Base-by-base conservation (phyloP, 495 filamentous ascomycete species). In the Aspergillus bridgeri region DNA sequence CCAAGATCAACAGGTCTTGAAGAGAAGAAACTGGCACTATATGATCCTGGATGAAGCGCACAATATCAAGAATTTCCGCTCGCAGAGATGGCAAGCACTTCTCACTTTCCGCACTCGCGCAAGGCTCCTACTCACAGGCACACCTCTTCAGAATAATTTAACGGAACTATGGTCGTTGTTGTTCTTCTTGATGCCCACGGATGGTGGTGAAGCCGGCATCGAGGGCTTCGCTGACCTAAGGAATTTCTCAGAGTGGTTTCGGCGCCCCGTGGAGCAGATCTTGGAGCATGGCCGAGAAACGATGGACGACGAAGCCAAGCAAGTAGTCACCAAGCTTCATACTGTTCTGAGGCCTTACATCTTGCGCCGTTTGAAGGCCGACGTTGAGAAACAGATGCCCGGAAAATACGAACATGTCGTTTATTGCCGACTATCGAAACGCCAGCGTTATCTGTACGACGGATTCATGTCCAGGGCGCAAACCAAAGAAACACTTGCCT, bases 361-460 rank as follows among this genome's bases (percentile, higher is more conserved):
- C 15, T 82, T 99, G 20, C 87, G 95, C 46, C 83, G 95, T 58
- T 75, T 99, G 42, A 99, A 99, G 74, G 90, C 92, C 46, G 95
- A 99, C 68, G 95, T 99, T 21, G 95, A 99, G 78, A 98, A 99
- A 73, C 93, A 98, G 66, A 96, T 99, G 91, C 95, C 95, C 0
- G 91, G 83, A 25, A 99, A 99, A 67, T 96, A 95, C 64, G 95
- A 99, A 67, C 91, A 96, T 68, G 90, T 99, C 27, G 88, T 97
- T 51, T 93, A 92, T 64, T 99, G 95, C 70, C 85, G 91, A 42
- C 80, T 99, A 2, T 96, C 92, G 13, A 96, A 96, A 68, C 85
- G 95, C 21, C 95, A 99, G 65, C 83, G 95, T 42, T 93, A 93
- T 69, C 73, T 99, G 18, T 99, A 99, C 68, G 93, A 99, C 72